Base-by-base conservation (phyloP, 179 eudicot species). In the Corrigiola litoralis region DNA sequence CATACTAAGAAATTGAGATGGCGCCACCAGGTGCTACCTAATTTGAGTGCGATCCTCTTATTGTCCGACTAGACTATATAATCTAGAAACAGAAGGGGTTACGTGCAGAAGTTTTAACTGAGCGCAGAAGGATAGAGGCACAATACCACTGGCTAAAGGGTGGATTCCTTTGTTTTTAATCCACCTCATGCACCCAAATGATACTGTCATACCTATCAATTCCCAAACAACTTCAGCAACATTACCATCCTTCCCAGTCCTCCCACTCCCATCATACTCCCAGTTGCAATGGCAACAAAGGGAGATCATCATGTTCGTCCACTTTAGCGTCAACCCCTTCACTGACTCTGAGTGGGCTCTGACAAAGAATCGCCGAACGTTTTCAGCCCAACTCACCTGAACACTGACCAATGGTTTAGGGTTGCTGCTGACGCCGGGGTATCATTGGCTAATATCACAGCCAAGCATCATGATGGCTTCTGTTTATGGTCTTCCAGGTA, bases 381-480 rank as follows among this genome's bases (percentile, higher is more conserved):
- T 5, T 92, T 92, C 77, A 77, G 82, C 71, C 98, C 96, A 1
- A 72, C 83, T 18, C 72, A 62, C 7, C 88, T 92, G 45, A 51
- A 82, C 50, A 63, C 95, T 46, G 32, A 45, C 81, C 98, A 92
- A 49, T 92, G 98, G 98, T 76, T 81, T 51, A 75, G 68, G 16
- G 72, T 80, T 1, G 95, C 89, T 6, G 81, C 77, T 4, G 71
- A 81, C 28, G 84, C 92, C 5, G 96, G 95, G 2, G 69, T 81
- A 24, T 84, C 96, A 0, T 73, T 92, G 25, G 65, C 86, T 40
- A 92, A 85, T 14, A 84, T 90, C 34, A 92, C 98, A 0, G 92
- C 98, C n/a, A 92, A 92, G 65, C 98, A 92, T 75, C 98, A 90
- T 52, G 96, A 92, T 58, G 98, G 98, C 23, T 92, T 92, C 65